A percentile compares a stretch with the other conserved stretches of the same genome.
Evolutionary conservation across 352 stramenopile genomes (phyloP).

Genomic region (Phytopythium chamaehyphon): DNA sequence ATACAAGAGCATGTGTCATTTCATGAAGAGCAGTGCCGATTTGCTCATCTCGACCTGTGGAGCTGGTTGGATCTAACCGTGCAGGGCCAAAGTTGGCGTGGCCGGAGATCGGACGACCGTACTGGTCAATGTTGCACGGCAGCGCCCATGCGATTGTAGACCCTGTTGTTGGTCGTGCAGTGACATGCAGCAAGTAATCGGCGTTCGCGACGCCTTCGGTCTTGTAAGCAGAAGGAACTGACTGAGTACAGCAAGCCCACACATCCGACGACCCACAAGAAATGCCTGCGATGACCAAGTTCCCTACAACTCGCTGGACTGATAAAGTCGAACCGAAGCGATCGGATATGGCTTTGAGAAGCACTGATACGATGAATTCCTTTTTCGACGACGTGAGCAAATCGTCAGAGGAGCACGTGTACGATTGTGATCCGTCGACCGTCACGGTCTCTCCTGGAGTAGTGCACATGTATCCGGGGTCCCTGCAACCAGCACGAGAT

Average conservation of each 20-base stretch:
- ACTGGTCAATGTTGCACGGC: constrained; percentile 79
- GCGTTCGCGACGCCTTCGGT: constrained; percentile 52
- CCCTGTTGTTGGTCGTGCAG: constrained; percentile 59
- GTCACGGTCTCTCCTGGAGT: constrained; percentile 42
- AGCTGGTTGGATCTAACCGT: constrained; percentile 37
- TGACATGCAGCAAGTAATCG: constrained; percentile 80
- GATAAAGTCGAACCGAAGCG: constrained; percentile 62
- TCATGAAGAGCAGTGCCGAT: constrained; percentile 76
- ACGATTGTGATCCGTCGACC: constrained; percentile 38
- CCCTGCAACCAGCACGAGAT: constrained; percentile 19
- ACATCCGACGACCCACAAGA: constrained; percentile 29
- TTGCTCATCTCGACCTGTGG: constrained; percentile 48
- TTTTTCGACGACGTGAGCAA: constrained; percentile 62
- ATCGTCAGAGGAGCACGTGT: constrained; percentile 47
- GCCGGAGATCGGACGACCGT: constrained; percentile 67
- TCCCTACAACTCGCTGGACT: constrained; percentile 62
- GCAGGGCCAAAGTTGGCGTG: constrained; percentile 80
- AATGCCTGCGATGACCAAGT: constrained; percentile 58
- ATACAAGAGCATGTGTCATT: constrained; percentile 80
- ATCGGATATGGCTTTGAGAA: constrained; percentile 55
- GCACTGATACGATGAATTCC: constrained; percentile 61
- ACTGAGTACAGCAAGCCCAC: constrained; percentile 62
- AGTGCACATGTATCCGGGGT: constrained; percentile 59
- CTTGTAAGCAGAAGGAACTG: constrained; percentile 45
- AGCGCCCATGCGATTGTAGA: constrained; percentile 74